These are phyloP conservation scores for Nicotiana rustica DNA, from an alignment of 305 asterid genomes.

Conservation along the genomic window DNA sequence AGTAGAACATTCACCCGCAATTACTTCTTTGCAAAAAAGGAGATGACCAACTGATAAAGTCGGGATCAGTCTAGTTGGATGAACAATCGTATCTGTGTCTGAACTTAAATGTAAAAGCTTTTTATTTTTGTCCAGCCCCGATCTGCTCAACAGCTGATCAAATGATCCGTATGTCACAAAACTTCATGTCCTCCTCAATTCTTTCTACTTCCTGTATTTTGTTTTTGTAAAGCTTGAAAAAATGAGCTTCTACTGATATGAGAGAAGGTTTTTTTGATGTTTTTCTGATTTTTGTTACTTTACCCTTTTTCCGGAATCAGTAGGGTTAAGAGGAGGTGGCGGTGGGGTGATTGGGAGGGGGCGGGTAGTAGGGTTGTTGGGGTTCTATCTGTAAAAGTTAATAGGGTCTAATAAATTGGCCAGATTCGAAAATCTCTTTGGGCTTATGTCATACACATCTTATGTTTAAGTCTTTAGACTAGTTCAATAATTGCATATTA, in stretches of 20 bases:
- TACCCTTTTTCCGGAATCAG: neutral
- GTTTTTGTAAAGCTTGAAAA: neutral
- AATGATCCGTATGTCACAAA: slow-evolving; percentile 7
- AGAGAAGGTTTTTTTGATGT: neutral
- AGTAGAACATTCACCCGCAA: neutral
- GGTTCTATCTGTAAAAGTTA: slow-evolving; percentile 16
- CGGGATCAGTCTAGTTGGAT: neutral
- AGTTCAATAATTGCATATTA: neutral
- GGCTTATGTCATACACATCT: slow-evolving; percentile 7
- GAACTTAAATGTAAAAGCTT: neutral
- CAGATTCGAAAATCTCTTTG: slow-evolving; percentile 28
- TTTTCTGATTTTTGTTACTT: slow-evolving; percentile 8
- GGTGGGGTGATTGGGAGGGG: neutral
- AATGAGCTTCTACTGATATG: neutral
- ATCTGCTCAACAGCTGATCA: neutral
- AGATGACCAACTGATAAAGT: neutral
- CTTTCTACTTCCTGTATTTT: neutral
- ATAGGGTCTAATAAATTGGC: slow-evolving; percentile 30
- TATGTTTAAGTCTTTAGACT: too few relatives aligned
- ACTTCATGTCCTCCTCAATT: neutral
- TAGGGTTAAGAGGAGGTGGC: neutral
- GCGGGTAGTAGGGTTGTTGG: neutral
- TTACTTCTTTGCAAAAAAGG: neutral
- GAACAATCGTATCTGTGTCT: neutral
- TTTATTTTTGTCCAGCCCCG: neutral